Evolutionary conservation across 371 early-diverging fungal genomes (phyloP).

Genomic region (Smittium mucronatum): DNA sequence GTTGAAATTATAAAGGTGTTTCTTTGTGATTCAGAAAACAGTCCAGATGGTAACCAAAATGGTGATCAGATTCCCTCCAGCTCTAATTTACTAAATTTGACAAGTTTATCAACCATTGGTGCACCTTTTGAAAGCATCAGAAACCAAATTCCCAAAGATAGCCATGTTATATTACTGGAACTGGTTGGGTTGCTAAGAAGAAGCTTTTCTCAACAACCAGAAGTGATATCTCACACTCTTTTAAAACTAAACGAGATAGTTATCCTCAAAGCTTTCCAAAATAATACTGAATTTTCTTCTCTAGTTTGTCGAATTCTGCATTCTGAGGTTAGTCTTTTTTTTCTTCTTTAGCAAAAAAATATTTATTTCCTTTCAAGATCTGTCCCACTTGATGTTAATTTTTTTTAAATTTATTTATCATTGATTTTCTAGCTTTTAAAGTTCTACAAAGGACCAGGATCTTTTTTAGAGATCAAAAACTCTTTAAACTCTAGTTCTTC

Average conservation of each 20-base stretch:
- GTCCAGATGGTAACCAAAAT: neutral
- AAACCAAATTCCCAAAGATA: neutral
- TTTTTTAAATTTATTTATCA: neutral
- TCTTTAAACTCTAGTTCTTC: neutral
- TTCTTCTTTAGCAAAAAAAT: neutral
- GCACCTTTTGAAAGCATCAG: neutral
- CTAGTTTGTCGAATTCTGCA: neutral
- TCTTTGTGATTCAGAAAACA: conserved; percentile 7
- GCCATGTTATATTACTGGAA: conserved; percentile 18
- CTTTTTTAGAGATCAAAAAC: conserved; percentile 16
- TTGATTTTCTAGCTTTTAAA: conserved; percentile 10
- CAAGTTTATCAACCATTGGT: neutral
- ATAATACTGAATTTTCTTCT: neutral
- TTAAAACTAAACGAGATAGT: neutral
- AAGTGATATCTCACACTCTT: conserved; percentile 15
- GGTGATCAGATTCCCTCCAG: no score
- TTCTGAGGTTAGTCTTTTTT: neutral
- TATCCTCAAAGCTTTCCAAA: neutral
- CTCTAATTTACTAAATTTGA: neutral
- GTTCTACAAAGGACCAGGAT: conserved; percentile 15
- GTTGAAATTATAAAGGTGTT: conserved; percentile 14
- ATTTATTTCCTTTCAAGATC: neutral
- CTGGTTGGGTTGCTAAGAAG: conserved; percentile 29
- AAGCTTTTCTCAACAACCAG: conserved; percentile 28
- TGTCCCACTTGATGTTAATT: neutral